Percentiles rank a stretch among this genome's conserved stretches.
These are phyloP conservation scores for Dothistroma septosporum DNA, from an alignment of 2,329 filamentous ascomycete genomes.

Conservation along the genomic window DNA sequence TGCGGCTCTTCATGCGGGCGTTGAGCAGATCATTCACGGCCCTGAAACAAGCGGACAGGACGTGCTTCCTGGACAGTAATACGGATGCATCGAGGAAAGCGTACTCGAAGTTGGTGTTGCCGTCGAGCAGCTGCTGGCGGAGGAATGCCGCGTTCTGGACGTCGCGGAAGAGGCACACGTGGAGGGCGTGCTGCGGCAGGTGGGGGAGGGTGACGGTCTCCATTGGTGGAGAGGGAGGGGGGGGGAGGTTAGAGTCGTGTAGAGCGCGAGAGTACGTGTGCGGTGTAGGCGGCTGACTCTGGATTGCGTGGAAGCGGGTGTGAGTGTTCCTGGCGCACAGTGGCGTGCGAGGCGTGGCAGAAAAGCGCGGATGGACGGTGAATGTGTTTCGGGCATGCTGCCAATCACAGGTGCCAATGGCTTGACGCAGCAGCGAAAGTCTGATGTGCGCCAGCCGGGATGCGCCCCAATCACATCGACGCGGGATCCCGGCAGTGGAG, in stretches of 20 bases:
- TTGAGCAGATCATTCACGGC: constrained; percentile 65
- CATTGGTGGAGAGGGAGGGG: constrained; percentile 37
- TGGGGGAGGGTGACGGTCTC: constrained; percentile 72
- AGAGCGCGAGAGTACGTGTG: background rate
- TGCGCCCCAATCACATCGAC: no score
- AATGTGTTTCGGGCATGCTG: no score
- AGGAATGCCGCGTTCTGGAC: constrained; percentile 75
- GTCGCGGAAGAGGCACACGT: constrained; percentile 70
- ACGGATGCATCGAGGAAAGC: constrained; percentile 83
- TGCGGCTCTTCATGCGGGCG: constrained; percentile 67
- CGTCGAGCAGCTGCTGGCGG: constrained; percentile 75
- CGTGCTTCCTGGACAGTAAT: constrained; percentile 66
- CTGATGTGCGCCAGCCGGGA: no score
- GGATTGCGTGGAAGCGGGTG: no score
- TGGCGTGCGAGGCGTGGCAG: no score
- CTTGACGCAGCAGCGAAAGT: no score
- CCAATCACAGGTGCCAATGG: no score
- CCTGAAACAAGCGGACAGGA: constrained; percentile 71
- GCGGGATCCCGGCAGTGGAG: no score
- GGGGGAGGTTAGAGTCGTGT: background rate
- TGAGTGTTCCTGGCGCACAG: no score
- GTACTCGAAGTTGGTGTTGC: constrained; percentile 85
- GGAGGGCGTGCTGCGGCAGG: constrained; percentile 64
- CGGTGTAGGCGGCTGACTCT: no score
- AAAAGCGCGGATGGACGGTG: no score